Percentiles rank a stretch among this genome's conserved stretches.
phyloP scores from a whole-genome alignment of 768 basidiomycete species.

The Kwoniella dendrophila region DNA sequence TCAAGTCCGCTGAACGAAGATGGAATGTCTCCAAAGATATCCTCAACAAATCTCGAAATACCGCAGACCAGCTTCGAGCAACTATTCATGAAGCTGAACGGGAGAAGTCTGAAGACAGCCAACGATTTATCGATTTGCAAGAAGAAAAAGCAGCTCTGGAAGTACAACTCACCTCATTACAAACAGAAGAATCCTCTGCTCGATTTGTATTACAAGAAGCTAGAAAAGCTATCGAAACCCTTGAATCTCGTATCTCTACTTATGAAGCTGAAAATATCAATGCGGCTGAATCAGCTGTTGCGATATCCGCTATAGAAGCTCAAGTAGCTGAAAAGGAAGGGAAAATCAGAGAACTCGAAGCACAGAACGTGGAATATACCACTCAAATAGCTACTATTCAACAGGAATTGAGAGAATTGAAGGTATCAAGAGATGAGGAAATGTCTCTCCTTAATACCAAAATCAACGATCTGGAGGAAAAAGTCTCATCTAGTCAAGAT shows the following conservation, averaged over 20 bases:
- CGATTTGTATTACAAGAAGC: background rate
- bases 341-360: conserved; percentile 5
- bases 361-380: conserved; percentile 7
- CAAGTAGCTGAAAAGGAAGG: conserved; percentile 20
- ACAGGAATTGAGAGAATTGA: background rate
- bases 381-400: conserved; percentile 11
- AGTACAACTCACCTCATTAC: background rate
- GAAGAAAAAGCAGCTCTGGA: conserved; percentile 4
- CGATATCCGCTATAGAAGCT: conserved; percentile 7
- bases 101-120: background rate
- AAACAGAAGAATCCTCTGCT: background rate
- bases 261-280: conserved; percentile 2
- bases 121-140: background rate
- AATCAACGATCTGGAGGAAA: conserved; percentile 6
- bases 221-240: background rate
- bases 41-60: background rate
- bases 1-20: conserved; percentile 3
- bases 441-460: background rate
- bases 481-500: background rate
- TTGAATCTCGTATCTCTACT: conserved; percentile 1
- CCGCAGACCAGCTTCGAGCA: background rate
- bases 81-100: background rate
- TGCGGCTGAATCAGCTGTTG: background rate
- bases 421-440: conserved; percentile 5
- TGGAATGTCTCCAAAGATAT: background rate